Conservation (phyloP, 1,139 yeast genomes). For the Kluyveromyces sp. region DNA sequence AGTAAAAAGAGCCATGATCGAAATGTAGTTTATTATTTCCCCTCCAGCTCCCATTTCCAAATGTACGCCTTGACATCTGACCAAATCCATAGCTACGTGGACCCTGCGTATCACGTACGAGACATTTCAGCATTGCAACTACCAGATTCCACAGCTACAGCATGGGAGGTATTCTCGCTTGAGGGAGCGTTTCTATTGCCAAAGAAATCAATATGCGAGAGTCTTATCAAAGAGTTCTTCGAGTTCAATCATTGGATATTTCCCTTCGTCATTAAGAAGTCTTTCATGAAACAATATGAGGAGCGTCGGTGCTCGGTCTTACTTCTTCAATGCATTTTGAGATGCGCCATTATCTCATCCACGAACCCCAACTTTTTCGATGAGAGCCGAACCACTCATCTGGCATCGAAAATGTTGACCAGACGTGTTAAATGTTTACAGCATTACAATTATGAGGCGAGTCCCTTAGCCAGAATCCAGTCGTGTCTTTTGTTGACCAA, state of each 20-base stretch:
- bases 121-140: not conserved
- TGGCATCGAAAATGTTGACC: not conserved
- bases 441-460: not conserved
- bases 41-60: conserved; percentile 2
- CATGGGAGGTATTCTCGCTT: not conserved
- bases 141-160: not conserved
- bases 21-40: not conserved
- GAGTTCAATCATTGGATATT: conserved; percentile 1
- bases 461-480: not conserved
- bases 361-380: not conserved
- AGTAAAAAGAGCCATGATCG: not conserved
- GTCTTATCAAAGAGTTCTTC: not conserved
- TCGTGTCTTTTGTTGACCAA: not conserved
- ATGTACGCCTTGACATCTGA: not conserved
- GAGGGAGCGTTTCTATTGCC: not conserved
- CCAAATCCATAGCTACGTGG: not conserved
- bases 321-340: not conserved
- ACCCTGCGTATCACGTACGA: not conserved
- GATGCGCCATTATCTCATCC: conserved; percentile 1
- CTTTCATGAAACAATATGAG: not conserved
- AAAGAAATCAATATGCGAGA: conserved; percentile 1
- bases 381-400: not conserved
- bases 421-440: not conserved
- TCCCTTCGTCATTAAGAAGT: not conserved
- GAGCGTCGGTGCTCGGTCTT: not conserved